phyloP scores from a whole-genome alignment of 2,329 filamentous ascomycete species.

The Trichoderma sp. region DNA sequence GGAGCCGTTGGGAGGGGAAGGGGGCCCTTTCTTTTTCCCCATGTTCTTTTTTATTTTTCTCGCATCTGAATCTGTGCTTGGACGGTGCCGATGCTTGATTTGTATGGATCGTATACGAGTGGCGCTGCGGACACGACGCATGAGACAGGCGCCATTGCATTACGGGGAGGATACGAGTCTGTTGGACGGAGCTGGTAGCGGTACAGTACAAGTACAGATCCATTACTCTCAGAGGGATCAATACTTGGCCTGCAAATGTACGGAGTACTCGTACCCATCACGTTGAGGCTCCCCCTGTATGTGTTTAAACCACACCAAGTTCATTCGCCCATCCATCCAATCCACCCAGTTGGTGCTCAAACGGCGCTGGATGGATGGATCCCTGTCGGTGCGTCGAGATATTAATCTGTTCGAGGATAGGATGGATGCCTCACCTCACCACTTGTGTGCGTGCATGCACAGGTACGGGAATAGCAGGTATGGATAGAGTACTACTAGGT shows the following conservation, averaged over 20 bases:
- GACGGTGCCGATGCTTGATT: background rate
- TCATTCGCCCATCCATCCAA: background rate
- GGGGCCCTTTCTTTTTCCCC: background rate
- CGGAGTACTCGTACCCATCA: background rate
- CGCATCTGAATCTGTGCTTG: background rate
- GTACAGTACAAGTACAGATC: background rate
- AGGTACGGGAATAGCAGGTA: background rate
- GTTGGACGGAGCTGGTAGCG: background rate
- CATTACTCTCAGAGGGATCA: background rate
- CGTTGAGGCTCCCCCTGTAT: background rate
- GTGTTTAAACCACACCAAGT: background rate
- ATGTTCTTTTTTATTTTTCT: background rate
- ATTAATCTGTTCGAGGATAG: background rate
- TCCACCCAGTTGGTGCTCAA: background rate
- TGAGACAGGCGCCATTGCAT: background rate
- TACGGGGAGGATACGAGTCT: background rate
- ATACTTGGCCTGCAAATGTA: background rate
- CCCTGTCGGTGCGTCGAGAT: constrained; percentile 12
- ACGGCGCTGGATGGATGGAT: background rate
- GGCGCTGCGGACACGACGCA: background rate
- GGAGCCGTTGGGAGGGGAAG: background rate
- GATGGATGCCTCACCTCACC: background rate
- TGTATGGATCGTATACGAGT: background rate
- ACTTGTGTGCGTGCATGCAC: background rate
- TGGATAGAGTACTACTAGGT: background rate